These are phyloP conservation scores for Usnea hakonensis DNA, from an alignment of 495 filamentous ascomycete species.

Conservation along the genomic window DNA sequence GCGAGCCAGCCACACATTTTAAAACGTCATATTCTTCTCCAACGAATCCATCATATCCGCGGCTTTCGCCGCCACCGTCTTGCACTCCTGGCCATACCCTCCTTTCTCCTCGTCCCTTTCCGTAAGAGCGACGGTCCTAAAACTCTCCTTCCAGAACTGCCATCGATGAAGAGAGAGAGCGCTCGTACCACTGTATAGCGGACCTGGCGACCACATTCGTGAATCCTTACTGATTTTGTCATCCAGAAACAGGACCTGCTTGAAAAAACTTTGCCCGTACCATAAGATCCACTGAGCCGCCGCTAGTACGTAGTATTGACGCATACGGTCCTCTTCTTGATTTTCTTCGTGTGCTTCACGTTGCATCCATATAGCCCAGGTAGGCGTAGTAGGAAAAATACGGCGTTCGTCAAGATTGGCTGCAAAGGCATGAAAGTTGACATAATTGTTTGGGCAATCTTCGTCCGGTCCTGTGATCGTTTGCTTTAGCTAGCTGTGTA, in stretches of 20 bases:
- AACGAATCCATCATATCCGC: not conserved
- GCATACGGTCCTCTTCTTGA: not conserved
- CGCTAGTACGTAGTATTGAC: not conserved
- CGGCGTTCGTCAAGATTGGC: slow-evolving; percentile 4
- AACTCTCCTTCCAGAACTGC: not conserved
- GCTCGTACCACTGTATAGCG: not conserved
- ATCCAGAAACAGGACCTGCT: not conserved
- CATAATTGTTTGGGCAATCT: not conserved
- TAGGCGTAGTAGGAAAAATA: not conserved
- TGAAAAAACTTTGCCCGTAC: slow-evolving; percentile 6
- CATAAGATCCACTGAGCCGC: slow-evolving; percentile 5
- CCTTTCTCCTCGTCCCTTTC: not conserved
- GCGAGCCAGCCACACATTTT: too few species aligned
- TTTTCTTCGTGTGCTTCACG: not conserved
- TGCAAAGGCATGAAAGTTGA: not conserved
- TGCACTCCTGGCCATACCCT: not conserved
- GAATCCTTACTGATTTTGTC: not conserved
- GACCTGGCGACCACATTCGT: not conserved
- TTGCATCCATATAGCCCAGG: not conserved
- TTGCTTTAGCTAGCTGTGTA: not conserved
- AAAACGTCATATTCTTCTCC: not conserved
- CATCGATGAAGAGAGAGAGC: not conserved
- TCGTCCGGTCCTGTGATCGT: not conserved
- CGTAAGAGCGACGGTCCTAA: not conserved
- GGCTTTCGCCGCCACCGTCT: not conserved